phyloP scores from a whole-genome alignment of 306 rosid genomes.

The Cicer bijugum region DNA sequence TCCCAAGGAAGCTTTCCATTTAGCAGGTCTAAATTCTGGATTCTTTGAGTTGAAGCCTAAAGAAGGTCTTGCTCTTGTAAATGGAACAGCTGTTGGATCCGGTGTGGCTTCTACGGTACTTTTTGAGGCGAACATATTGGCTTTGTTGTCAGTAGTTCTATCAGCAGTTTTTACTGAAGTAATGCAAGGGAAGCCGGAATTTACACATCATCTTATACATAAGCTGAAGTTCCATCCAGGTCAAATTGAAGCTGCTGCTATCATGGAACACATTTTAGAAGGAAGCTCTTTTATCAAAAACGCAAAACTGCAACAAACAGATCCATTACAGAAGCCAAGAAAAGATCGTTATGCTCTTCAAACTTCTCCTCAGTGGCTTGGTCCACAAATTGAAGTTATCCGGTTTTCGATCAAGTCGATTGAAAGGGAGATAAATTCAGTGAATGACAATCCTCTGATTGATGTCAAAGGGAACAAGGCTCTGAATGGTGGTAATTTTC shows the following conservation, averaged over 20 bases:
- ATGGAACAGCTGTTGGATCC: constrained; percentile 57
- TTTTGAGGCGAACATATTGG: constrained; percentile 55
- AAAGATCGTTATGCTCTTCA: constrained; percentile 55
- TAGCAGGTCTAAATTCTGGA: constrained; percentile 44
- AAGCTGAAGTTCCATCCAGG: constrained; percentile 56
- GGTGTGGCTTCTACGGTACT: constrained; percentile 51
- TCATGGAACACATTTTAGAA: constrained; percentile 56
- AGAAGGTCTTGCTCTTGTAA: constrained; percentile 55
- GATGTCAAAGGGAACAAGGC: constrained; percentile 43
- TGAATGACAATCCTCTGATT: constrained; percentile 60
- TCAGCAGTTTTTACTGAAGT: constrained; percentile 55
- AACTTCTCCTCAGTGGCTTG: constrained; percentile 64
- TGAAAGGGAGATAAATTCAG: constrained; percentile 57
- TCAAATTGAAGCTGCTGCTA: constrained; percentile 58
- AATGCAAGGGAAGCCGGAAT: constrained; percentile 54
- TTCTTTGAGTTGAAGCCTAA: constrained; percentile 56
- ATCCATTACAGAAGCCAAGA: constrained; percentile 55
- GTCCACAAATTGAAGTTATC: constrained; percentile 59
- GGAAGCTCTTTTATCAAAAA: constrained; percentile 53
- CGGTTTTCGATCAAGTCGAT: constrained; percentile 51
- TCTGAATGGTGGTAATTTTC: constrained; percentile 56
- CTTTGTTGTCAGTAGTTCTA: constrained; percentile 47
- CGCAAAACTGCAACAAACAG: constrained; percentile 36
- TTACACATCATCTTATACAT: constrained; percentile 55
- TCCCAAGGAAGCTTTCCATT: constrained; percentile 51